These are phyloP conservation scores for Alternaria solani DNA, from an alignment of 2,329 filamentous ascomycete species.

Conservation along the genomic window DNA sequence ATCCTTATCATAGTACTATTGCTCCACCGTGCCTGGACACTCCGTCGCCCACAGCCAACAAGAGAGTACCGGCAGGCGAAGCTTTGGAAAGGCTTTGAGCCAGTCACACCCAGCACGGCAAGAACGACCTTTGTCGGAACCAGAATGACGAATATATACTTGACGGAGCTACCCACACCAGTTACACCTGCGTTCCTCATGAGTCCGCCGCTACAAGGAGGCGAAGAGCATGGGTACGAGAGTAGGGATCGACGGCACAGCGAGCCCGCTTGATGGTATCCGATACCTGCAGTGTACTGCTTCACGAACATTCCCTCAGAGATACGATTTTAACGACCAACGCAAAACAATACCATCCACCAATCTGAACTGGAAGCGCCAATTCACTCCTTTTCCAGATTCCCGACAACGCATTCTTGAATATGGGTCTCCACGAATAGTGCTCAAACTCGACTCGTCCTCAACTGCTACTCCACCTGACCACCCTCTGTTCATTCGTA, in stretches of 20 bases:
- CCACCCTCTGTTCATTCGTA: not conserved
- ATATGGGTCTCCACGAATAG: not conserved
- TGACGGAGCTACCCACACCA: slow-evolving; percentile 21
- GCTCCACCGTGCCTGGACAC: slow-evolving; percentile 18
- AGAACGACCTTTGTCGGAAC: slow-evolving; percentile 13
- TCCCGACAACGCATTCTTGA: not conserved
- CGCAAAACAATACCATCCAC: not conserved
- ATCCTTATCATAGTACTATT: slow-evolving; percentile 15
- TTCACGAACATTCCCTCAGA: not conserved
- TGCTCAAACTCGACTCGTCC: not conserved
- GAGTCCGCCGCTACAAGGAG: slow-evolving; percentile 4
- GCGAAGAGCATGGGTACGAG: not conserved
- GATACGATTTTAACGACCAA: not conserved
- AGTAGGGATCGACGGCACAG: not conserved
- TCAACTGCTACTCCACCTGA: not conserved
- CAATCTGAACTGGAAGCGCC: not conserved
- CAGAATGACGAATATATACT: slow-evolving; percentile 18
- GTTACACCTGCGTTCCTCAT: slow-evolving; percentile 15
- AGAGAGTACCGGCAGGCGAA: slow-evolving; percentile 21
- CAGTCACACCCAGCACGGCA: slow-evolving; percentile 18
- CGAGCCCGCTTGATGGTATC: not conserved
- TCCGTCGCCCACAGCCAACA: slow-evolving; percentile 5
- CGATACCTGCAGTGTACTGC: not conserved
- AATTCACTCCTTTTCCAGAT: not conserved
- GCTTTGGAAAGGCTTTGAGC: slow-evolving; percentile 31